Evolutionary conservation across 345 rosid genomes (phyloP).

Genomic region (Aquilaria sinensis): DNA sequence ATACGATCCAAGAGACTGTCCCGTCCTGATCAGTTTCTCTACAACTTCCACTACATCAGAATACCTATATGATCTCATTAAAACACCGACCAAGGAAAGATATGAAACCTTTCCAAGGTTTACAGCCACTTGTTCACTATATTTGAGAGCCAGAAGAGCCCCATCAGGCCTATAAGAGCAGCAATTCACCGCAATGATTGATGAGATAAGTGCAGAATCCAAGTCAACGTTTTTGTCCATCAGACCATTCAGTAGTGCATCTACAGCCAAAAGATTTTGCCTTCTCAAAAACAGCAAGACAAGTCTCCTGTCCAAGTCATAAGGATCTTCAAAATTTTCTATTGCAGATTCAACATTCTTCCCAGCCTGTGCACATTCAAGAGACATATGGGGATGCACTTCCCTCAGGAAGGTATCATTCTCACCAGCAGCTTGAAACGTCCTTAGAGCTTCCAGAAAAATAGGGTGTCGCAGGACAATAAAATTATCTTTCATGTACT

Average conservation of each 20-base stretch:
- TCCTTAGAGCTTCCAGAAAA: constrained; percentile 47
- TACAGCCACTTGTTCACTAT: constrained; percentile 43
- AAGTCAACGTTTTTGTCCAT: constrained; percentile 29
- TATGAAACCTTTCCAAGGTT: constrained; percentile 46
- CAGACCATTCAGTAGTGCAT: constrained; percentile 37
- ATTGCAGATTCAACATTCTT: constrained; percentile 13
- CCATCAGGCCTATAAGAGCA: constrained; percentile 34
- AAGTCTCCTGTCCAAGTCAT: constrained; percentile 34
- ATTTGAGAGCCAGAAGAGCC: constrained; percentile 59
- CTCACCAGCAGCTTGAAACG: constrained; percentile 39
- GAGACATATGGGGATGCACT: constrained; percentile 61
- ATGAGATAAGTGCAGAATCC: constrained; percentile 42
- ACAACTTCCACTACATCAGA: constrained; percentile 38
- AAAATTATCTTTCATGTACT: constrained; percentile 49
- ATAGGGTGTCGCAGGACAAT: constrained; percentile 64
- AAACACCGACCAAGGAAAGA: constrained; percentile 49
- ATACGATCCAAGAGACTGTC: constrained; percentile 56
- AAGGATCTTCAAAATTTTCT: constrained; percentile 22
- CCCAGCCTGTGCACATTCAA: constrained; percentile 18
- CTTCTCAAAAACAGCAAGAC: constrained; percentile 49
- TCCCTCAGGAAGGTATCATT: constrained; percentile 51
- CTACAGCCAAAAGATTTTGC: constrained; percentile 56
- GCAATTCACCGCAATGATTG: constrained; percentile 41
- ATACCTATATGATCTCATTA: constrained; percentile 40
- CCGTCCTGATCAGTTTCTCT: constrained; percentile 43